Evolutionary conservation across 139 green algal species (phyloP), one percentile per base, ranked within the genome.

Genomic region (Volvox africanus): DNA sequence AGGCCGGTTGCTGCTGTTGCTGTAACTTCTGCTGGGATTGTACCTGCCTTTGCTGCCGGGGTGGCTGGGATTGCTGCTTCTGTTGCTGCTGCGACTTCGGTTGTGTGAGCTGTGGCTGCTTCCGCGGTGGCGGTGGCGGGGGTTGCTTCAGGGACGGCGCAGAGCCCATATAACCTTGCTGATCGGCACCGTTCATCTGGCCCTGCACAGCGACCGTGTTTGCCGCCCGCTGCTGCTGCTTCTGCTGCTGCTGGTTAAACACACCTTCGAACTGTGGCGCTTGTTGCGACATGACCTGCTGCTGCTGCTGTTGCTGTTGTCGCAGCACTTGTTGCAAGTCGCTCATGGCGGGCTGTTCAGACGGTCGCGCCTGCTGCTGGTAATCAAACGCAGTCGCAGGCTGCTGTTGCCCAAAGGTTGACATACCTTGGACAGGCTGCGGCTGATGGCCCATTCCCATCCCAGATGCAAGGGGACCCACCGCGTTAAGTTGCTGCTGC

Each of bases 291-390:
- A 55, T 35, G 13, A 81, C 32, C 33, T 76, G 33, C 65, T 86
- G n/a, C 33, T 86, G 77, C 32, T 33, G 61, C 77, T 35, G 24
- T 16, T 36, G 44, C 11, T 17, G 35, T 26, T 85, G 79, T 35
- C 50, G 80, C 80, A 28, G 50, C 44, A n/a, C 24, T 44, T 17
- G 21, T 28, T 28, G 12, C 24, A 24, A 1, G 50, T n/a, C 50
- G 24, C 33, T 32, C 76, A 82, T 82, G 32, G 3, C 32, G 76
- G 28, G 0, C 77, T 91, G 87, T 62, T 91, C 32, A 36, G 28
- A 13, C 77, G 86, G 87, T 61, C 82, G 87, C 76, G 78, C 77
- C 37, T 69, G 87, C 76, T 86, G 75, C 75, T 91, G 87, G 22
- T 55, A 71, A 26, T 30, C 17, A 44, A 75, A 30, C 22, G 9